phyloP scores from a whole-genome alignment of 257 asterid species.

The Solanum neorickii region DNA sequence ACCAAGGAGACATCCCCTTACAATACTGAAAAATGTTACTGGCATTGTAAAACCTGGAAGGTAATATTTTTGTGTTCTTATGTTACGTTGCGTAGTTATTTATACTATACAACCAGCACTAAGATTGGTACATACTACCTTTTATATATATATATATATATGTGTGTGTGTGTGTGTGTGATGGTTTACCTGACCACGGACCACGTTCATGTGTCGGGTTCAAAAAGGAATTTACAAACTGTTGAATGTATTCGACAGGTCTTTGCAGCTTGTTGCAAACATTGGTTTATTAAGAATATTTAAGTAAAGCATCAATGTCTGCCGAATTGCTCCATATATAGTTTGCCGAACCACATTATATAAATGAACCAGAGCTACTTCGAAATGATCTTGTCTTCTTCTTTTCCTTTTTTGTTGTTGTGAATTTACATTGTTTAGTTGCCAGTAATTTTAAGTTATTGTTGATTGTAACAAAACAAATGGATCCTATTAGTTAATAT shows the following conservation, averaged over 20 bases:
- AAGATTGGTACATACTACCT: background rate
- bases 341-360: background rate
- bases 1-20: conserved; percentile 36
- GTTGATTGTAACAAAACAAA: background rate
- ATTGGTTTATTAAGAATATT: background rate
- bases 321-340: background rate
- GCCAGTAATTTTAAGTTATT: background rate
- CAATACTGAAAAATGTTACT: conserved; percentile 49
- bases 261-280: background rate
- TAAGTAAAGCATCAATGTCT: background rate
- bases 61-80: conserved; percentile 13
- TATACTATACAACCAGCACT: background rate
- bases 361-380: background rate
- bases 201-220: background rate
- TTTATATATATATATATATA: too few relatives aligned
- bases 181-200: background rate
- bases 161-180: background rate
- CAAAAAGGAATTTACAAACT: background rate
- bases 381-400: background rate
- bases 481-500: background rate
- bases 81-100: background rate
- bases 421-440: background rate
- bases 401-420: background rate
- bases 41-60: conserved; percentile 83
- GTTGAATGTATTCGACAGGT: background rate